phyloP scores from a whole-genome alignment of 176 grass and related monocot species.

The Oryza meridionalis region DNA sequence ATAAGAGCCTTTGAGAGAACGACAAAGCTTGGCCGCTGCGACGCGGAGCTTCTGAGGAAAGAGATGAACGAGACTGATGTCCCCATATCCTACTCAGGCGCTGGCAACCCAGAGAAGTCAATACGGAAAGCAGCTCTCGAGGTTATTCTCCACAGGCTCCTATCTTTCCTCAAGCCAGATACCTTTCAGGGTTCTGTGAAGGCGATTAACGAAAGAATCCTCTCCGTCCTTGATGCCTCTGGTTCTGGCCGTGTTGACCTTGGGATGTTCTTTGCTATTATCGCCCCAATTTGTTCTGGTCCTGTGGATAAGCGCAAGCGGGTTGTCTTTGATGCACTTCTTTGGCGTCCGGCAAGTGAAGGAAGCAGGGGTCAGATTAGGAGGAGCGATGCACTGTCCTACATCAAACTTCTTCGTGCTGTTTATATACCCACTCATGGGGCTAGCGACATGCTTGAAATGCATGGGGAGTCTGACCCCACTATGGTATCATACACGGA shows the following conservation, averaged over 20 bases:
- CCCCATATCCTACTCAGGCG: conserved; percentile 89
- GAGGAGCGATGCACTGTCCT: conserved; percentile 75
- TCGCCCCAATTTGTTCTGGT: conserved; percentile 84
- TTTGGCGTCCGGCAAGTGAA: conserved; percentile 85
- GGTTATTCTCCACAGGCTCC: conserved; percentile 79
- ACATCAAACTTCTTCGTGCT: conserved; percentile 79
- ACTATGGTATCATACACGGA: conserved; percentile 90
- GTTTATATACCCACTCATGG: conserved; percentile 88
- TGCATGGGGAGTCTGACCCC: conserved; percentile 92
- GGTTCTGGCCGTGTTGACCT: conserved; percentile 88
- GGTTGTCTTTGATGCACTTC: conserved; percentile 83
- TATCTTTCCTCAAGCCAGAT: conserved; percentile 87
- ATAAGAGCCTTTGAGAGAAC: conserved; percentile 87
- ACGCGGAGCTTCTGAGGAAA: conserved; percentile 74
- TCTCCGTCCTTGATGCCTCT: conserved; percentile 80
- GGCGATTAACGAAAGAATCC: conserved; percentile 87
- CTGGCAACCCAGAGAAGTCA: conserved; percentile 78
- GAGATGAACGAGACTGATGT: conserved; percentile 96
- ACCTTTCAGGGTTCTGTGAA: conserved; percentile 92
- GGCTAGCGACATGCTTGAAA: conserved; percentile 85
- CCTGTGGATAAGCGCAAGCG: conserved; percentile 68
- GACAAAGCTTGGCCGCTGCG: conserved; percentile 72
- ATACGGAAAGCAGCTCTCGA: conserved; percentile 92
- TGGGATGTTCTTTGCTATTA: conserved; percentile 93
- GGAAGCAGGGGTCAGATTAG: conserved; percentile 65